Evolutionary conservation across 495 filamentous ascomycete genomes (phyloP).

Genomic region (Lindgomyces ingoldianus): DNA sequence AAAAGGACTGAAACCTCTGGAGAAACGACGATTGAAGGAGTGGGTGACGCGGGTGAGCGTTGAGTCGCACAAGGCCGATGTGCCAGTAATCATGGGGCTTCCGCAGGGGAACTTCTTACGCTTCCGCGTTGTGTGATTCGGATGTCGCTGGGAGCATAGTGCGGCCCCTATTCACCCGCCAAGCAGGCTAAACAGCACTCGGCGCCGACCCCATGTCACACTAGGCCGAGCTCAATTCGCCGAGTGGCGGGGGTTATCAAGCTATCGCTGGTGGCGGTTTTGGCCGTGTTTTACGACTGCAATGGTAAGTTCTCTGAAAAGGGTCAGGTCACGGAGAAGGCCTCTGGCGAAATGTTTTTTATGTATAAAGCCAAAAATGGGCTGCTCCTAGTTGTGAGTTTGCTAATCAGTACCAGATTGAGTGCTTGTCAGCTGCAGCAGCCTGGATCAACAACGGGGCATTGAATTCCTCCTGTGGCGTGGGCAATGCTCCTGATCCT

Average conservation of each 20-base stretch:
- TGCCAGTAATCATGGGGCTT: slow-evolving; percentile 12
- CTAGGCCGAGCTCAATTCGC: slow-evolving; percentile 3
- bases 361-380: not conserved
- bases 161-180: slow-evolving; percentile 30
- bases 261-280: slow-evolving; percentile 27
- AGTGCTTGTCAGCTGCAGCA: not conserved
- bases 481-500: not conserved
- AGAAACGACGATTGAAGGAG: slow-evolving; percentile 28
- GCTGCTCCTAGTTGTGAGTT: not conserved
- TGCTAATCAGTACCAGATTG: not conserved
- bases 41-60: slow-evolving; percentile 13
- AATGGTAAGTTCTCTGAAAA: not conserved
- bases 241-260: slow-evolving; percentile 5
- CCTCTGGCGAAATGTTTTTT: not conserved
- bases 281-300: slow-evolving; percentile 24
- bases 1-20: slow-evolving; percentile 29
- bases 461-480: not conserved
- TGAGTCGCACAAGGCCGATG: slow-evolving; percentile 12
- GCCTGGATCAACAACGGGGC: not conserved
- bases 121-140: slow-evolving; percentile 21
- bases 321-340: not conserved
- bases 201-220: slow-evolving; percentile 5
- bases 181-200: slow-evolving; percentile 13
- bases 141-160: slow-evolving; percentile 4
- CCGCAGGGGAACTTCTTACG: slow-evolving; percentile 22